Evolutionary conservation across 2,329 filamentous ascomycete species (phyloP), one percentile per base, ranked within the genome.

Genomic region (Neocatenulostroma microsporum): DNA sequence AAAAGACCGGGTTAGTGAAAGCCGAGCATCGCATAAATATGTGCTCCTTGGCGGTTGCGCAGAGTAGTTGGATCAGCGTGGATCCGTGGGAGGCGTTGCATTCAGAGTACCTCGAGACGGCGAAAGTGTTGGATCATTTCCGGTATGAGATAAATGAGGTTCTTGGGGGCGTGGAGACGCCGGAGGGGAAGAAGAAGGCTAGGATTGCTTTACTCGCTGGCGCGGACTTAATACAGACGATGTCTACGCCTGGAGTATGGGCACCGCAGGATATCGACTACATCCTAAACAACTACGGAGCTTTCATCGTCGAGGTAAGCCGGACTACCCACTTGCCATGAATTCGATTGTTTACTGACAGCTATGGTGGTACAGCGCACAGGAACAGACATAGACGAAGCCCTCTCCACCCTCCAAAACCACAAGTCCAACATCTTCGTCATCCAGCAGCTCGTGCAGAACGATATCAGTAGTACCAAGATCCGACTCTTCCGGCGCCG

Each of bases 1-100:
- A 87, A 58, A 91, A 93, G 66, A 78, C 77, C 34, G 84, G 84
- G 30, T 67, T 91, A 24, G 84, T 83, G 11, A 78, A 75, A 42
- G 78, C 83, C 23, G 69, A 78, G 40, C 80, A 88, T 61, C 69
- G 82, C 67, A 74, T 91, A 46, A 78, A 81, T 45, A 95, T 95
- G 88, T 94, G 86, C 62, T 75, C 83, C 51, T 69, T 93, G 24
- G 87, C 86, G 6, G 80, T 86, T 17, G 74, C 82, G 49, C 80
- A 83, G 34, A 80, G 80, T 34, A 77, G 78, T 50, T 87, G 83
- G 80, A 69, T 93, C 42, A 86, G 86, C 30, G 84, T 91, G 30
- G 86, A 94, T 57, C 78, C 83, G 0, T 93, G 84, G 81, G 88
- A 94, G 68, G 83, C 85, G n/a, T 69, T 82, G 51, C 79, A 93